Base-by-base conservation (phyloP, 148 eudicot genomes). In the Rhododendron vialii region DNA sequence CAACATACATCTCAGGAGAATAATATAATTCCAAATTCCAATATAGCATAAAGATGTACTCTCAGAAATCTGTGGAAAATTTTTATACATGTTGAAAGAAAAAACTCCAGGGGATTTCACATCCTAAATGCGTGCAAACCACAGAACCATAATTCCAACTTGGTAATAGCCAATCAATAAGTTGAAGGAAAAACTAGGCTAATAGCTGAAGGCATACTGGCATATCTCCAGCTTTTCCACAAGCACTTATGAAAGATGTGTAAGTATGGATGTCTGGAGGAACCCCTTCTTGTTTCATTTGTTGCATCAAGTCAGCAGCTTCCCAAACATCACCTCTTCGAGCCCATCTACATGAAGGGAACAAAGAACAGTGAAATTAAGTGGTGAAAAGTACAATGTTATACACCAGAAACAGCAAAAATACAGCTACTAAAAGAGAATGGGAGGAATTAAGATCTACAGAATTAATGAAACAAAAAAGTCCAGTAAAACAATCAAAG, bases 291-390 rank as follows among this genome's bases (percentile, higher is more conserved):
- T 90, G 87, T 86, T 95, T 95, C 99, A 95, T 95, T 88, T 95
- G 98, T 87, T 97, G 99, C 91, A 94, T 90, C 86, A 97, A 88
- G 86, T 97, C 99, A 86, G 99, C 93, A 83, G 99, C 98, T 90
- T 97, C 99, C 99, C 99, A 97, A 88, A 97, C 99, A 93, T 97
- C 98, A 78, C 99, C 99, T 88, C 99, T 89, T 82, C 99, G 94
- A 90, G 99, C 99, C 99, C 99, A 97, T 86, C 99, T 96, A 88
- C 91, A 87, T 7, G 15, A 63, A 73, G 50, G 73, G 48, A 36
- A 30, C 63, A 87, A 69, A 86, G 4, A 81, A 85, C 22, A 14
- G 83, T 30, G n/a, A 80, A 47, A 30, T 43, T 33, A 76, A 55
- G 59, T 13, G 61, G 79, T 50, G 47, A 57, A 86, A 76, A 28